phyloP scores from a whole-genome alignment of 1,284 basidiomycete species.

The Amylostereum chailletii region DNA sequence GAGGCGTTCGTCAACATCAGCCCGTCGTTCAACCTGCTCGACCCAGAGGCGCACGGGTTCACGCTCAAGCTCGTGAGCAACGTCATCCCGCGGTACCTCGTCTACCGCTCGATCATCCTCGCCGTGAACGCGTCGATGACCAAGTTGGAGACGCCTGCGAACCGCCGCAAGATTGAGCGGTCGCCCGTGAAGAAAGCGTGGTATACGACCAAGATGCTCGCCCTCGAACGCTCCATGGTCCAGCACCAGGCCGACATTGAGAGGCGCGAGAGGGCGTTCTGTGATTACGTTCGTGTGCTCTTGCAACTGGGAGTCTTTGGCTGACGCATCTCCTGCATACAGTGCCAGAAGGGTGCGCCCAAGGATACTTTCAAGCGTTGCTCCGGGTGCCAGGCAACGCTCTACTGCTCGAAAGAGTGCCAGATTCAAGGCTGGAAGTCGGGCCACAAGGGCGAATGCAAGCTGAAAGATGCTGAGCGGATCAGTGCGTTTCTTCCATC shows the following conservation, averaged over 20 bases:
- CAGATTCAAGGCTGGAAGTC: constrained; percentile 28
- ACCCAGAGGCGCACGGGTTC: constrained; percentile 22
- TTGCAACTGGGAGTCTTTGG: neutral
- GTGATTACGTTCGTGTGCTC: constrained; percentile 25
- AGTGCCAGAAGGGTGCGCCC: constrained; percentile 28
- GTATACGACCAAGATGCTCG: constrained; percentile 20
- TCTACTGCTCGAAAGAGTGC: constrained; percentile 32
- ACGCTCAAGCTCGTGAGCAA: constrained; percentile 19
- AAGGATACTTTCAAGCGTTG: constrained; percentile 28
- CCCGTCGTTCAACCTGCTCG: constrained; percentile 18
- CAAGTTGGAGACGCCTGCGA: constrained; percentile 14
- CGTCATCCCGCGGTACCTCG: constrained; percentile 25
- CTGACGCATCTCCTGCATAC: neutral
- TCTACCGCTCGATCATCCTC: constrained; percentile 27
- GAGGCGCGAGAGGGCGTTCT: constrained; percentile 22
- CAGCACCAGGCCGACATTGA: constrained; percentile 15
- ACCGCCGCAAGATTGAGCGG: constrained; percentile 15
- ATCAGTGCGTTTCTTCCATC: constrained; percentile 17
- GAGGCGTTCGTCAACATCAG: constrained; percentile 23
- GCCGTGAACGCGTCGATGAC: constrained; percentile 18
- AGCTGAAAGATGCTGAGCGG: constrained; percentile 27
- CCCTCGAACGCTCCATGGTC: constrained; percentile 18
- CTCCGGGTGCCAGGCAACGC: constrained; percentile 23
- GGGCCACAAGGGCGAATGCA: constrained; percentile 27
- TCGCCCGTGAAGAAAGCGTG: constrained; percentile 16